Base-by-base conservation (phyloP, 495 filamentous ascomycete species). In the Lophiostoma macrostomum region DNA sequence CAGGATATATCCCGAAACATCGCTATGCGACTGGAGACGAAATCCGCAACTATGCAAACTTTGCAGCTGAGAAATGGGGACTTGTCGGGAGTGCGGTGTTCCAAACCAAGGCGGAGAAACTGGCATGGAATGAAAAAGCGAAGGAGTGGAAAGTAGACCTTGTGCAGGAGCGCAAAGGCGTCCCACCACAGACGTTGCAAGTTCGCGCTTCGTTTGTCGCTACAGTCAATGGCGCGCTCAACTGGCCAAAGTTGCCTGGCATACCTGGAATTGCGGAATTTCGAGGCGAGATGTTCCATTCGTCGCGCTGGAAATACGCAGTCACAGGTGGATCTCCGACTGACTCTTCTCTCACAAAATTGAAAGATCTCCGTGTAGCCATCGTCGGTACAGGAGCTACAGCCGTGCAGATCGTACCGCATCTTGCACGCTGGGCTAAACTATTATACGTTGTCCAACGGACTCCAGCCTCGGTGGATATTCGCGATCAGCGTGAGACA, bases 371-470 rank as follows among this genome's bases (percentile, higher is more conserved):
- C 61, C 58, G 67, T 1, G 77, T 82, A 4, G 79, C 69, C 0
- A 69, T 79, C 43, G 61, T 82, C 16, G 79, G 79, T 6, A 81
- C 79, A 1, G 78, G 79, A 7, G 78, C 77, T 1, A 80, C 79
- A 0, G 76, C 76, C 3, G 67, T 81, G 12, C 77, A 82, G 57
- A 69, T 68, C 0, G 65, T 81, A 0, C 79, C 79, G 0, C 49
- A 64, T n/a, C 63, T 80, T 0, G 78, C 76, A 13, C 69, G 72
- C 43, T 76, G 64, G 31, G 74, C 73, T 0, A 73, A 79, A 50
- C 69, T 80, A 36, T 44, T 82, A 4, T 78, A 75, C 49, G 73
- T 82, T 22, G 73, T 80, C 53, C 79, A 82, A 51, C 77, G 78
- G 11, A 82, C 79, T 16, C 76, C 79, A 18, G 71, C 80, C 0